Percentiles rank a stretch among this genome's conserved stretches.
Evolutionary conservation across 2,329 filamentous ascomycete genomes (phyloP).

Genomic region (Exophiala aquamarina): DNA sequence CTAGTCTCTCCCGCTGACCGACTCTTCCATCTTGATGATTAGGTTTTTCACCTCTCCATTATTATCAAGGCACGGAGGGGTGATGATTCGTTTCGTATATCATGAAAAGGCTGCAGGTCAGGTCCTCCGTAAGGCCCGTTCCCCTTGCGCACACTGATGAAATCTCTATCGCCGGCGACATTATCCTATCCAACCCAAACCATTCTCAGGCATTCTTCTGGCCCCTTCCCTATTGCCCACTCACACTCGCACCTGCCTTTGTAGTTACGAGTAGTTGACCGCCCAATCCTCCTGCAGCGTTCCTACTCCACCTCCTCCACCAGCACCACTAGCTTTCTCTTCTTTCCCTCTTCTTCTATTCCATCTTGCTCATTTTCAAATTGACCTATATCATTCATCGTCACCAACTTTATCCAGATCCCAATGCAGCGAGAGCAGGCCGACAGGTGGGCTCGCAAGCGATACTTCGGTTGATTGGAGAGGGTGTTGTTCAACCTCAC

Average conservation of each 20-base stretch:
- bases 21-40: not conserved
- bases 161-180: no score
- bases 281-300: no score
- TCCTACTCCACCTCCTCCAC: not conserved
- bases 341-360: not conserved
- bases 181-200: no score
- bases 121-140: not conserved
- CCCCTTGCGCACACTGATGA: not conserved
- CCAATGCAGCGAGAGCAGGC: slow-evolving; percentile 55
- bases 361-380: not conserved
- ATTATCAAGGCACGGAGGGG: no score
- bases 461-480: slow-evolving; percentile 43
- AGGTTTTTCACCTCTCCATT: no score
- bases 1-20: not conserved
- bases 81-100: no score
- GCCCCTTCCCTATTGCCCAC: no score
- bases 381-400: not conserved
- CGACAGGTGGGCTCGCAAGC: slow-evolving; percentile 49
- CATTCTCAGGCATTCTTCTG: no score
- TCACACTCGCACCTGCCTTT: no score
- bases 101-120: no score
- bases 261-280: no score
- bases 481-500: not conserved
- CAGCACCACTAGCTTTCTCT: not conserved
- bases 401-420: slow-evolving; percentile 1